Base-by-base conservation (phyloP, 148 eudicot genomes). In the Rhododendron kiyosumense region DNA sequence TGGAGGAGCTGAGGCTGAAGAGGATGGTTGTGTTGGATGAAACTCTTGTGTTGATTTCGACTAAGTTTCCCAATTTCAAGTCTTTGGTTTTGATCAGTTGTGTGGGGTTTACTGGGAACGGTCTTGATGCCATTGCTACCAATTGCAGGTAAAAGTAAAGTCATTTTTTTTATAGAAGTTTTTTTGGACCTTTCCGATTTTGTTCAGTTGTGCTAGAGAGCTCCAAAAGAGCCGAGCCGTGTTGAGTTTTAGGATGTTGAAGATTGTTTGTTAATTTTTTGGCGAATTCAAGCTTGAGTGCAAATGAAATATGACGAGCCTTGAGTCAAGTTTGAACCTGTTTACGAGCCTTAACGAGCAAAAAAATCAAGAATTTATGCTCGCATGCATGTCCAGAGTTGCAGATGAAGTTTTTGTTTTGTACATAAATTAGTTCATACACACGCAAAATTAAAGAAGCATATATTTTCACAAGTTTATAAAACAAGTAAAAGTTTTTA, bases 11-110 rank as follows among this genome's bases (percentile, higher is more conserved):
- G n/a, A 36, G 80, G 46, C 11, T 38, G 49, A 77, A 77, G 49
- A 77, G 80, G 80, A 77, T 77, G 80, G 80, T 77, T 17, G 80
- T 77, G n/a, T 77, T 24, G 26, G 80, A 77, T 8, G 48, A 77
- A 34, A 77, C 48, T 49, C 80, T 77, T 41, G 49, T 36, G 80
- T 5, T 77, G 26, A 20, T 77, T 77, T 77, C 80, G 46, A 38
- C 48, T 18, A 10, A 46, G 14, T 77, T 77, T 43, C 14, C 49
- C n/a, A 77, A 77, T 77, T 77, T 77, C 49, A 77, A 77, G 80
- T 77, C 49, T 77, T 10, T 77, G 46, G 49, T 38, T 36, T 77
- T 77, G 49, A 17, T 38, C 14, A 20, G 49, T 43, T 77, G 80
- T 38, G 48, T 2, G 8, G 80, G 80, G 4, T 77, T 77, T 14